phyloP scores from a whole-genome alignment of 2,329 filamentous ascomycete genomes.

The Thermothelomyces thermophilus region DNA sequence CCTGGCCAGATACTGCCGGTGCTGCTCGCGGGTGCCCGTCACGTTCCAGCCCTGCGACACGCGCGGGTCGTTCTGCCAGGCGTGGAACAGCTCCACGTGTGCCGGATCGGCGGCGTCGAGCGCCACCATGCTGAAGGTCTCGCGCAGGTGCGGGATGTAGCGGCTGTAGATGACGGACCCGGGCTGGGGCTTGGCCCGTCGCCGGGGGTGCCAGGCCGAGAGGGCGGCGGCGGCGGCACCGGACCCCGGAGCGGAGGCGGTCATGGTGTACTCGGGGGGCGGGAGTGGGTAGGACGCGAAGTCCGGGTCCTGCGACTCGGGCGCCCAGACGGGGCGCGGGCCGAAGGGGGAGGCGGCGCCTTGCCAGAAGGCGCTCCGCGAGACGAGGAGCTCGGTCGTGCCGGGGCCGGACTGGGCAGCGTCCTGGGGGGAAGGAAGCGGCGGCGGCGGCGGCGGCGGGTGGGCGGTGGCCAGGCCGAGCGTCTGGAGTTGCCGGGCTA shows the following conservation, averaged over 20 bases:
- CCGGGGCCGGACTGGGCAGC: constrained; percentile 8
- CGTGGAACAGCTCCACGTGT: constrained; percentile 66
- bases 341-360: constrained; percentile 63
- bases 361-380: constrained; percentile 60
- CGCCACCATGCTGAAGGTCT: constrained; percentile 72
- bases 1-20: constrained; percentile 62
- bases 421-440: constrained; percentile 8
- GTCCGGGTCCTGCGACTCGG: constrained; percentile 37
- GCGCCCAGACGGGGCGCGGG: constrained; percentile 55
- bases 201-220: constrained; percentile 56
- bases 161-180: constrained; percentile 70
- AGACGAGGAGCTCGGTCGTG: constrained; percentile 33
- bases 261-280: constrained; percentile 43
- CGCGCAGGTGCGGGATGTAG: constrained; percentile 67
- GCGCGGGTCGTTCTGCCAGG: constrained; percentile 78
- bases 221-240: constrained; percentile 23
- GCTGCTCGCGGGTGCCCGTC: constrained; percentile 67
- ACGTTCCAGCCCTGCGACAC: constrained; percentile 77
- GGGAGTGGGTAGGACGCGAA: constrained; percentile 38
- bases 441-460: constrained; percentile 32
- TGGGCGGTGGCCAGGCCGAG: constrained; percentile 46
- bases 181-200: constrained; percentile 63
- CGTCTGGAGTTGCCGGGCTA: constrained; percentile 28
- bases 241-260: constrained; percentile 29
- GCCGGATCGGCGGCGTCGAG: constrained; percentile 58